Percentiles rank a stretch among this genome's conserved stretches.
Conservation (phyloP, 768 basidiomycete species). For the Tulasnella sp. region DNA sequence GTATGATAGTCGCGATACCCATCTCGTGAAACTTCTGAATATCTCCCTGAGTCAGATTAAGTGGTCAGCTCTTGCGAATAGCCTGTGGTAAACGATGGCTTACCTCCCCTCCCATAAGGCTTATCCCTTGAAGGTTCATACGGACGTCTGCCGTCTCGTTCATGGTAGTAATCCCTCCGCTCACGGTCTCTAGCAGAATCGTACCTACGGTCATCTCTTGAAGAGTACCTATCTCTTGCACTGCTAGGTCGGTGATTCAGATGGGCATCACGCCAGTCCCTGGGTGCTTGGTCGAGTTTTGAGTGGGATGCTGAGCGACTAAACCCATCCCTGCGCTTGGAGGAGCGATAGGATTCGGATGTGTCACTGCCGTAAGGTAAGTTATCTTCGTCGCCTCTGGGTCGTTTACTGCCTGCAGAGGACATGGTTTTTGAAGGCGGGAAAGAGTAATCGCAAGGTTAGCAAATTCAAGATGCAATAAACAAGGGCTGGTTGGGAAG, state of each 20-base stretch:
- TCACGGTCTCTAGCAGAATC: constrained; percentile 20
- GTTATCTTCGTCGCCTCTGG: constrained; percentile 8
- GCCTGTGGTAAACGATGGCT: constrained; percentile 26
- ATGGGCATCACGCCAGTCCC: constrained; percentile 61
- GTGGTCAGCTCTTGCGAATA: constrained; percentile 28
- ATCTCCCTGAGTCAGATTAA: too few species aligned
- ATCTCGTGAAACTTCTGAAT: background rate
- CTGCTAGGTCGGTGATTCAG: constrained; percentile 28
- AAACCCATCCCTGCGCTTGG: background rate
- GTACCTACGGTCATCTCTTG: background rate
- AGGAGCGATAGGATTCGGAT: background rate
- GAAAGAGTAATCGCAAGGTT: constrained; percentile 7
- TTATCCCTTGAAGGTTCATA: constrained; percentile 9
- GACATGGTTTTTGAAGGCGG: constrained; percentile 8
- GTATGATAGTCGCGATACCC: constrained; percentile 18
- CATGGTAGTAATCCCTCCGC: constrained; percentile 11
- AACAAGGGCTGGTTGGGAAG: constrained; percentile 13
- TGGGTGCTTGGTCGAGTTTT: constrained; percentile 30
- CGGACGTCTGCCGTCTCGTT: background rate
- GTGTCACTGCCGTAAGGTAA: constrained; percentile 14
- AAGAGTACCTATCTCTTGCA: constrained; percentile 19
- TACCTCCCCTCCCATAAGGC: constrained; percentile 26
- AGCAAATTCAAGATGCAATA: constrained; percentile 6
- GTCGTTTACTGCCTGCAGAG: constrained; percentile 14
- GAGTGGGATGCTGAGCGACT: too few species aligned